A percentile compares a stretch with the other conserved stretches of the same genome.
Evolutionary conservation across 2,329 filamentous ascomycete genomes (phyloP).

Genomic region (Magnaporthiopsis rhizophila): DNA sequence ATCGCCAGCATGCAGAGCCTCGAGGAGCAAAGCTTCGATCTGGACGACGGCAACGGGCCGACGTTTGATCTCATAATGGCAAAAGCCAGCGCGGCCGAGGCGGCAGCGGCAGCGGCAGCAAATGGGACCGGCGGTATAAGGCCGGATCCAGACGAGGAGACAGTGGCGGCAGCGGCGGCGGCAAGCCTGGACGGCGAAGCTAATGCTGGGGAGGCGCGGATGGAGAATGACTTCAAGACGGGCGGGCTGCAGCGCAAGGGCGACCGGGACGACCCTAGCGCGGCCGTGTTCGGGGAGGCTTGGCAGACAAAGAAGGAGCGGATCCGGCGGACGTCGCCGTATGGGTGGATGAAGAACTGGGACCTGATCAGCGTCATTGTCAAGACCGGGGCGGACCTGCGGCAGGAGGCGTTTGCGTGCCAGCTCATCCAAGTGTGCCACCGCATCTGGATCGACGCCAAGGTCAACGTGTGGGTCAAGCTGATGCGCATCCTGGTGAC

Average conservation of each 20-base stretch:
- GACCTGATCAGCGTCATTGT: slow-evolving; percentile 81
- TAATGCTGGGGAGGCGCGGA: slow-evolving; percentile 68
- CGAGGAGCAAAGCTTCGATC: slow-evolving; percentile 76
- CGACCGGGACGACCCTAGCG: slow-evolving; percentile 77
- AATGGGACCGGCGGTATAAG: slow-evolving; percentile 22
- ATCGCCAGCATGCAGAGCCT: slow-evolving; percentile 86
- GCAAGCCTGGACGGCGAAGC: slow-evolving; percentile 43
- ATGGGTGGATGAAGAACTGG: slow-evolving; percentile 87
- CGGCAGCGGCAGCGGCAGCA: slow-evolving; percentile 30
- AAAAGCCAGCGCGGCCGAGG: slow-evolving; percentile 50
- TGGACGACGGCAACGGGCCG: slow-evolving; percentile 62
- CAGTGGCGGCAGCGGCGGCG: slow-evolving; percentile 35
- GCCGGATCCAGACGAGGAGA: slow-evolving; percentile 46
- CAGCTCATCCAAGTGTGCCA: slow-evolving; percentile 76
- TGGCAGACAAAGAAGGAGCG: slow-evolving; percentile 81
- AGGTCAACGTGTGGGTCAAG: slow-evolving; percentile 78
- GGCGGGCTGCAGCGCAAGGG: slow-evolving; percentile 73
- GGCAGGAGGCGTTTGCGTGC: slow-evolving; percentile 81
- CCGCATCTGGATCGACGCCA: slow-evolving; percentile 71
- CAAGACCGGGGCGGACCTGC: slow-evolving; percentile 74
- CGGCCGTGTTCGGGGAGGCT: slow-evolving; percentile 78
- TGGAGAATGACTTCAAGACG: slow-evolving; percentile 87
- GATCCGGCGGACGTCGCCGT: slow-evolving; percentile 74
- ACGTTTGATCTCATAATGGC: slow-evolving; percentile 80
- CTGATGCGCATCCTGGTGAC: slow-evolving; percentile 81